Base-by-base conservation (phyloP, 164 flowering plant species). In the Buxus sempervirens region DNA sequence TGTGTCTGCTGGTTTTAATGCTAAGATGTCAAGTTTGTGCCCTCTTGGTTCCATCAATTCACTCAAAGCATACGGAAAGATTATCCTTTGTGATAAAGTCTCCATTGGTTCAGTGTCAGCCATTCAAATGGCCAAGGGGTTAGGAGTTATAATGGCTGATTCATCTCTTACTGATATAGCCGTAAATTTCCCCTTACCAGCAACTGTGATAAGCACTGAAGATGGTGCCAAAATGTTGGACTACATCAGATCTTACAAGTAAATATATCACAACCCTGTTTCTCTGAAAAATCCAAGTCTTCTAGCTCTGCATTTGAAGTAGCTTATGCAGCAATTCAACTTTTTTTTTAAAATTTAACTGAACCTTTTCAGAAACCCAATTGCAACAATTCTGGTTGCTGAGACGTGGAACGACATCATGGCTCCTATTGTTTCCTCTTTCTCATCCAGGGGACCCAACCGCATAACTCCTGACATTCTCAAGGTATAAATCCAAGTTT, bases 361-460 rank as follows among this genome's bases (percentile, higher is more conserved):
- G 38, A 32, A 32, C 38, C 38, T 32, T 32, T 32, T 32, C 38
- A 32, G 51, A 4, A 45, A 45, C 51, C 84, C 82, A 0, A 69
- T 58, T 32, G 85, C 79, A 45, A 76, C 80, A 5, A 82, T 82
- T 58, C 45, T 74, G 19, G 60, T 55, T 1, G 41, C 70, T 8
- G 74, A 80, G 68, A 62, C 78, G 13, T 57, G 55, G 67, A 71
- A 66, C 3, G 81, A 82, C 55, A 26, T 16, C 49, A 62, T 62
- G 66, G 79, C 85, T 14, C 81, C 85, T 15, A 60, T 19, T 12
- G 77, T 79, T 2, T 77, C 60, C 18, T 66, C 78, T 28, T 80
- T 82, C 42, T 80, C 85, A 23, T 77, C 81, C 0, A 76, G 81
- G 67, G 83, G 85, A 27, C 83, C 83, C 25, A 80, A 74, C 63